Evolutionary conservation across 1,284 basidiomycete genomes (phyloP).

Genomic region (Rhodotorula sp.): DNA sequence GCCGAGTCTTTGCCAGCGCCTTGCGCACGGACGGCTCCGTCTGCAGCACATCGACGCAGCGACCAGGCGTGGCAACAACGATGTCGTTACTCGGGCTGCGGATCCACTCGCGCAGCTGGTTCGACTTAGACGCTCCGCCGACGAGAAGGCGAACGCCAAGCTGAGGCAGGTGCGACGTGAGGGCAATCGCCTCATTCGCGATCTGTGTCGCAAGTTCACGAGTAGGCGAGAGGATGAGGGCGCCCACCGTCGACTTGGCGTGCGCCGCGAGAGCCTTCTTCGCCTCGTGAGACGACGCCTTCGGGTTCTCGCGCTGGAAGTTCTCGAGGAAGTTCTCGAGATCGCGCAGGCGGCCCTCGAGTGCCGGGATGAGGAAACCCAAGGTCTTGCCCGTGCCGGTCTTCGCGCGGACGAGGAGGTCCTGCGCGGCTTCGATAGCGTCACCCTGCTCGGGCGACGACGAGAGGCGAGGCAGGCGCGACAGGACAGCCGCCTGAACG

Average conservation of each 20-base stretch:
- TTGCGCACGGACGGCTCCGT: constrained; percentile 67
- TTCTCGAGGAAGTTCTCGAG: constrained; percentile 98
- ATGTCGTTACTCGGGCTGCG: constrained; percentile 74
- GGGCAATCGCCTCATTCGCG: constrained; percentile 79
- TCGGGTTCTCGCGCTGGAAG: constrained; percentile 48
- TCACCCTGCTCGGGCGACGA: constrained; percentile 17
- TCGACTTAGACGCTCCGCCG: constrained; percentile 76
- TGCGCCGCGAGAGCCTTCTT: constrained; percentile 41
- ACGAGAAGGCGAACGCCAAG: constrained; percentile 95
- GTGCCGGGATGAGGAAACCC: constrained; percentile 81
- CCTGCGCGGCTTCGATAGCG: constrained; percentile 55
- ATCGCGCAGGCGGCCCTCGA: constrained; percentile 62
- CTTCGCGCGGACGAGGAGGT: constrained; percentile 89
- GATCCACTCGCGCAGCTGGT: constrained; percentile 72
- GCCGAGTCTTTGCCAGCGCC: constrained; percentile 65
- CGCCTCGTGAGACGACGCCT: constrained; percentile 50
- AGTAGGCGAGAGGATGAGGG: constrained; percentile 88
- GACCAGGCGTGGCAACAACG: constrained; percentile 89
- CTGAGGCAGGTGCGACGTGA: constrained; percentile 65
- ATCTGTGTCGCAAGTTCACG: constrained; percentile 94
- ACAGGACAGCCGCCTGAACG: constrained; percentile 79
- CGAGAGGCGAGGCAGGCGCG: constrained; percentile 57
- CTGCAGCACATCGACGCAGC: constrained; percentile 76
- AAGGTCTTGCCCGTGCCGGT: constrained; percentile 95
- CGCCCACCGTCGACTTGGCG: constrained; percentile 60